A percentile compares a stretch with the other conserved stretches of the same genome.
Conservation (phyloP, 129 eudicot genomes). For the Artemisia tridentata region DNA sequence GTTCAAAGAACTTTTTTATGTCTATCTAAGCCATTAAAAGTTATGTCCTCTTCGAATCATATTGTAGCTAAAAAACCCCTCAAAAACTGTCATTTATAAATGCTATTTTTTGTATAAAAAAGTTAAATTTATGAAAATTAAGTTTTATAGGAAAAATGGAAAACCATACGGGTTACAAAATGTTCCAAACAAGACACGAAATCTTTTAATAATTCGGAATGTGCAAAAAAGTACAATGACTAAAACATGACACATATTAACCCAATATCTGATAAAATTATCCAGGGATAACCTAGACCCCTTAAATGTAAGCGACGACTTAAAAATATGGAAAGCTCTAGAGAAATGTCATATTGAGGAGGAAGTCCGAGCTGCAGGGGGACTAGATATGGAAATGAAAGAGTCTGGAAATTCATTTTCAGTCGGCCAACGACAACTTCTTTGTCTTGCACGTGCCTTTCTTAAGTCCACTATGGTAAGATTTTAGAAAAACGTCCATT, state of each 20-base stretch:
- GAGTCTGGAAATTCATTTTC: slow-evolving; percentile 85
- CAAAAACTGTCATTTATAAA: no score
- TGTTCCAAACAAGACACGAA: no score
- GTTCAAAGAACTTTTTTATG: no score
- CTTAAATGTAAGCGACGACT: slow-evolving; percentile 44
- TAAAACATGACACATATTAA: neutral
- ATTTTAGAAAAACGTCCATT: neutral
- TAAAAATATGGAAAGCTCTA: slow-evolving; percentile 66
- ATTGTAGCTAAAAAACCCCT: no score
- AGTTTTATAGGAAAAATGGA: no score
- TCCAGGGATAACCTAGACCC: slow-evolving; percentile 90
- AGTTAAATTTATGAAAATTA: no score
- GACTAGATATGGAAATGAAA: slow-evolving; percentile 68
- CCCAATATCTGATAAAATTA: slow-evolving; percentile 14
- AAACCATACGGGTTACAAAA: no score
- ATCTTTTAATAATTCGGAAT: no score
- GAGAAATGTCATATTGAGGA: slow-evolving; percentile 73
- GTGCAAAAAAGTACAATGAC: neutral
- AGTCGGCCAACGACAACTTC: slow-evolving; percentile 91
- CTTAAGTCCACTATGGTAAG: slow-evolving; percentile 80
- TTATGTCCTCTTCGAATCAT: no score
- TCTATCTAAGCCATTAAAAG: no score
- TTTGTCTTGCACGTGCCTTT: slow-evolving; percentile 96
- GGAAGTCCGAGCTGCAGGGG: slow-evolving; percentile 72
- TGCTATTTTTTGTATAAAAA: no score